These are phyloP conservation scores for Arachis stenosperma DNA, from an alignment of 306 rosid species.

Conservation along the genomic window DNA sequence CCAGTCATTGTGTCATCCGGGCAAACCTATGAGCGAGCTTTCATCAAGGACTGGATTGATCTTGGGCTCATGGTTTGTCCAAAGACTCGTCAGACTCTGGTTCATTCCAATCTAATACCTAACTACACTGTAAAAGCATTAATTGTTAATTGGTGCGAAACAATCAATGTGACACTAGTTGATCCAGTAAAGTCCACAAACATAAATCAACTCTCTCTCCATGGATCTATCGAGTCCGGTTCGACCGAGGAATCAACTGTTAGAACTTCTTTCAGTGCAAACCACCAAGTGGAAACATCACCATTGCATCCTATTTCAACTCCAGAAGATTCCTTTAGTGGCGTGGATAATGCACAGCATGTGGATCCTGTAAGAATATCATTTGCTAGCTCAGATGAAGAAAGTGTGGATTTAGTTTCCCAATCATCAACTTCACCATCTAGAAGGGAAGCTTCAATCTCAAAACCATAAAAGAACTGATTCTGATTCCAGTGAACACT, in stretches of 20 bases:
- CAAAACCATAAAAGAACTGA: conserved; percentile 51
- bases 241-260: conserved; percentile 39
- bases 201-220: conserved; percentile 54
- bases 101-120: conserved; percentile 68
- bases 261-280: conserved; percentile 37
- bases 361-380: conserved; percentile 53
- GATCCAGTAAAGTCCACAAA: conserved; percentile 54
- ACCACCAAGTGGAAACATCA: conserved; percentile 47
- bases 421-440: conserved; percentile 53
- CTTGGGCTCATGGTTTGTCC: conserved; percentile 82
- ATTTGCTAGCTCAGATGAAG: conserved; percentile 51
- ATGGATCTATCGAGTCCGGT: conserved; percentile 50
- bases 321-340: conserved; percentile 55
- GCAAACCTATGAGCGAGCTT: conserved; percentile 82
- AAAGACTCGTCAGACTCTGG: conserved; percentile 76
- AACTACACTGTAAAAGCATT: conserved; percentile 72
- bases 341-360: conserved; percentile 44
- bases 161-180: conserved; percentile 69
- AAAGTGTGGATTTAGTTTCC: conserved; percentile 44
- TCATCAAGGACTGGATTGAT: conserved; percentile 80
- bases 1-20: conserved; percentile 91
- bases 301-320: conserved; percentile 55
- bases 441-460: conserved; percentile 49
- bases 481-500: conserved; percentile 50
- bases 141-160: conserved; percentile 78